A percentile compares a stretch with the other conserved stretches of the same genome.
These are phyloP conservation scores for Lycium barbarum DNA, from an alignment of 257 asterid species.

Conservation along the genomic window DNA sequence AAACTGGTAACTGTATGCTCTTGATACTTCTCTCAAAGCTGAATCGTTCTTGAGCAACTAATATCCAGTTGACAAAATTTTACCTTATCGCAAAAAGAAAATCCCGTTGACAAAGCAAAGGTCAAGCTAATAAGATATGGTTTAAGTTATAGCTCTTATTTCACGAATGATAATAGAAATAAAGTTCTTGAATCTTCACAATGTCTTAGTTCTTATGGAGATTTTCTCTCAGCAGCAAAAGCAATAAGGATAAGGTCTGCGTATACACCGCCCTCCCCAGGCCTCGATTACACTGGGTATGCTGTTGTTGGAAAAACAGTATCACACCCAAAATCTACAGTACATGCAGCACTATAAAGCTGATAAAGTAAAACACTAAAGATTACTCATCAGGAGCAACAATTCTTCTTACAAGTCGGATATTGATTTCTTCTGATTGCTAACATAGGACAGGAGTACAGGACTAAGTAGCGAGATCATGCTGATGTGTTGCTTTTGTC, in stretches of 20 bases:
- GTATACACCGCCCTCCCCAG: too few relatives aligned
- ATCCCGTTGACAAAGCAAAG: not conserved
- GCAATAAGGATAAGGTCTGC: not conserved
- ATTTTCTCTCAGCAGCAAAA: not conserved
- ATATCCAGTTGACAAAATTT: not conserved
- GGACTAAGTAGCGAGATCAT: not conserved
- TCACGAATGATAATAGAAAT: not conserved
- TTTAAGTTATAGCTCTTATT: slow-evolving; percentile 5
- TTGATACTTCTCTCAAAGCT: not conserved
- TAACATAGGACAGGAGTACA: not conserved
- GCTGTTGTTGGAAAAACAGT: not conserved
- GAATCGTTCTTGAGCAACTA: not conserved
- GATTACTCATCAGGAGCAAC: not conserved
- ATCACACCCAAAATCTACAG: slow-evolving; percentile 3
- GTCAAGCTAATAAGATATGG: slow-evolving; percentile 23
- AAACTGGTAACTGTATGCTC: too few relatives aligned
- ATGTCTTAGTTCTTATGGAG: slow-evolving; percentile 7
- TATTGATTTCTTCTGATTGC: slow-evolving; percentile 22
- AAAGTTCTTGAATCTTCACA: not conserved
- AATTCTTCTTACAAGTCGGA: slow-evolving; percentile 22
- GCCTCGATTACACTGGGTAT: too few relatives aligned
- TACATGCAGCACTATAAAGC: not conserved
- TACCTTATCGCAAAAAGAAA: not conserved
- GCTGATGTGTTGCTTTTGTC: slow-evolving; percentile 3
- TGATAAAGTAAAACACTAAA: not conserved